Conservation (phyloP, 2,329 filamentous ascomycete species). For the Colletotrichum godetiae region DNA sequence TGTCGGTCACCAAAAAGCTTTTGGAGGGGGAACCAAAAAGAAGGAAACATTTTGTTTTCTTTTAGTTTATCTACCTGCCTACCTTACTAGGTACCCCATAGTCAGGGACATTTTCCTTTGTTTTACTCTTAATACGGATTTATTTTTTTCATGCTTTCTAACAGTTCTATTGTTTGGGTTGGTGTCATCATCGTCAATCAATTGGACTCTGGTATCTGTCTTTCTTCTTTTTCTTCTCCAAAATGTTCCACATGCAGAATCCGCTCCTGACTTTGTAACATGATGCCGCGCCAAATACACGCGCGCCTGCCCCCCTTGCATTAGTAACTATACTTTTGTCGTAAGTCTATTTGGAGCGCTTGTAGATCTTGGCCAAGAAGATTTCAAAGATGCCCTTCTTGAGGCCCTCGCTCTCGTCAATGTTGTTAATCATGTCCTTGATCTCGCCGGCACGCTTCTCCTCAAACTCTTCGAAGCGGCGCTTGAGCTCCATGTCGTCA, state of each 20-base stretch:
- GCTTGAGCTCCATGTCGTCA: conserved; percentile 84
- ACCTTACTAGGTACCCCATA: background rate
- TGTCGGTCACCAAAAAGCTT: conserved; percentile 12
- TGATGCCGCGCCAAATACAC: conserved; percentile 4
- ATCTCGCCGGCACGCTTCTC: conserved; percentile 87
- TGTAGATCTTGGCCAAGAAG: conserved; percentile 98
- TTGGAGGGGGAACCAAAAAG: background rate
- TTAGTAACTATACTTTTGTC: background rate
- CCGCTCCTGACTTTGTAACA: background rate
- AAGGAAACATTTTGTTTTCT: background rate
- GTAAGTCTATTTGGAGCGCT: conserved; percentile 84
- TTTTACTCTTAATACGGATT: conserved; percentile 15
- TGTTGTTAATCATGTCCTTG: conserved; percentile 75
- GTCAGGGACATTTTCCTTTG: conserved; percentile 21
- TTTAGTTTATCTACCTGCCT: background rate
- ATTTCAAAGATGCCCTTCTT: conserved; percentile 91
- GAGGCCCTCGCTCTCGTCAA: conserved; percentile 89
- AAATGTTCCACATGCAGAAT: background rate
- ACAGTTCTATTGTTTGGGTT: conserved; percentile 20
- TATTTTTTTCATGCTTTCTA: conserved; percentile 25
- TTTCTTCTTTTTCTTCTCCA: background rate
- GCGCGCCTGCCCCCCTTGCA: background rate
- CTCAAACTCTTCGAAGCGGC: conserved; percentile 89
- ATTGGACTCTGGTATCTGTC: conserved; percentile 32
- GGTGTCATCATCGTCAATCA: conserved; percentile 24